phyloP scores from a whole-genome alignment of 2,329 filamentous ascomycete species.

The Talaromyces verruculosus region DNA sequence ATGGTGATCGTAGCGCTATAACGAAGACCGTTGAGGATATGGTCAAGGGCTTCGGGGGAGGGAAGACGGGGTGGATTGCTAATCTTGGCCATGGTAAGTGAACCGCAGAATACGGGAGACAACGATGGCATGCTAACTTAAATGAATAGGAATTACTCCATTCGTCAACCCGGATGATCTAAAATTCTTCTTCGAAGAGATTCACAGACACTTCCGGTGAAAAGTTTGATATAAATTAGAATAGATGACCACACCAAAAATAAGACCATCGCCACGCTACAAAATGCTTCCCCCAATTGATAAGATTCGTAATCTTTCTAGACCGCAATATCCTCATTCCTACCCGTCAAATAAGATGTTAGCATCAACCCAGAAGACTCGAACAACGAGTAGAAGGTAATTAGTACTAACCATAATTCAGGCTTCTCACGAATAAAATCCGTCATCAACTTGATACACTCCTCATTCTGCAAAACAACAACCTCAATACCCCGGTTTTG shows the following conservation, averaged over 20 bases:
- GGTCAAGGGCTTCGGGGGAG: conserved; percentile 79
- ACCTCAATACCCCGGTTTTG: conserved; percentile 68
- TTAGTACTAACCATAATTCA: conserved; percentile 59
- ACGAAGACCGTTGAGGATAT: conserved; percentile 79
- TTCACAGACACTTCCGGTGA: conserved; percentile 60
- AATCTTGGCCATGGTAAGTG: conserved; percentile 88
- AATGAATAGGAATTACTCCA: conserved; percentile 75
- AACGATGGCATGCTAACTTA: not conserved
- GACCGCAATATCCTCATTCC: conserved; percentile 61
- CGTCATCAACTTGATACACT: conserved; percentile 68
- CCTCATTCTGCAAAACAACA: conserved; percentile 64
- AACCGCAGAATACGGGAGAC: not conserved
- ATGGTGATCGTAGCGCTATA: conserved; percentile 79
- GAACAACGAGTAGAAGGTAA: no score
- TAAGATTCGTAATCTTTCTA: conserved; percentile 28
- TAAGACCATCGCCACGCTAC: conserved; percentile 1
- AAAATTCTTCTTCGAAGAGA: conserved; percentile 90
- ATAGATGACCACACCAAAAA: not conserved
- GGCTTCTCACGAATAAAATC: conserved; percentile 72
- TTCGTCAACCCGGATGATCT: conserved; percentile 91
- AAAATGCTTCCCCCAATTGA: not conserved
- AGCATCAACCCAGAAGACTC: not conserved
- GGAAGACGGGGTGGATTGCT: conserved; percentile 91
- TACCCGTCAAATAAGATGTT: conserved; percentile 30
- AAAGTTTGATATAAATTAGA: not conserved